Evolutionary conservation across 257 asterid genomes (phyloP).

Genomic region (Lycium ferocissimum): DNA sequence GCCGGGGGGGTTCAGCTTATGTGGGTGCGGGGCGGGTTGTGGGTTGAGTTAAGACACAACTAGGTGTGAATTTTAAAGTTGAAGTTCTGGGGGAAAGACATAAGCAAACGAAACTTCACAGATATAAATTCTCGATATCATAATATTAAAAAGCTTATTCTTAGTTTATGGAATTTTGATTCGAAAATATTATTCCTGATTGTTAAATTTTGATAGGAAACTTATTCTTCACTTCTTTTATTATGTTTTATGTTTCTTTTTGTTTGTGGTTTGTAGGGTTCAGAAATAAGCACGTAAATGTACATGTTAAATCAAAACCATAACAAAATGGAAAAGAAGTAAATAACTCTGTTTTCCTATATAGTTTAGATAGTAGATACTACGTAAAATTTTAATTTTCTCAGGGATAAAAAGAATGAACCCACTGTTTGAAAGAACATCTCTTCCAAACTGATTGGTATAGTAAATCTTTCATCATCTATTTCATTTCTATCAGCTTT

Average conservation of each 20-base stretch:
- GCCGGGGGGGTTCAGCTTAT: too few relatives aligned
- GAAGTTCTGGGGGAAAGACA: too few relatives aligned
- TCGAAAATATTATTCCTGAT: background rate
- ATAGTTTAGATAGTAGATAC: background rate
- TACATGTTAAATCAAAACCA: background rate
- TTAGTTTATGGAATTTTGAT: background rate
- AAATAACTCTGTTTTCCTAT: background rate
- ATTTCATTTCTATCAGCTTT: constrained; percentile 13
- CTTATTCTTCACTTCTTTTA: background rate
- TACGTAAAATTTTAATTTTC: background rate
- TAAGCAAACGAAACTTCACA: too few relatives aligned
- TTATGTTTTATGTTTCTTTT: background rate
- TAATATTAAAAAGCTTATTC: background rate
- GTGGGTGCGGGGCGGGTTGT: too few relatives aligned
- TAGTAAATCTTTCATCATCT: constrained; percentile 7
- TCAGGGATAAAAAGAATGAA: background rate
- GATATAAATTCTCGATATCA: background rate
- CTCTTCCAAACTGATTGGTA: background rate
- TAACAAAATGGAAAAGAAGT: background rate
- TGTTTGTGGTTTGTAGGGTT: background rate
- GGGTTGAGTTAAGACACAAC: too few relatives aligned
- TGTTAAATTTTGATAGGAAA: background rate
- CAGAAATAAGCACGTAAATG: background rate
- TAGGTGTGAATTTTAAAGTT: too few relatives aligned
- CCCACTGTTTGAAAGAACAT: background rate